Percentiles rank a stretch among this genome's conserved stretches.
These are phyloP conservation scores for Agroathelia rolfsii DNA, from an alignment of 1,284 basidiomycete genomes.

Conservation along the genomic window DNA sequence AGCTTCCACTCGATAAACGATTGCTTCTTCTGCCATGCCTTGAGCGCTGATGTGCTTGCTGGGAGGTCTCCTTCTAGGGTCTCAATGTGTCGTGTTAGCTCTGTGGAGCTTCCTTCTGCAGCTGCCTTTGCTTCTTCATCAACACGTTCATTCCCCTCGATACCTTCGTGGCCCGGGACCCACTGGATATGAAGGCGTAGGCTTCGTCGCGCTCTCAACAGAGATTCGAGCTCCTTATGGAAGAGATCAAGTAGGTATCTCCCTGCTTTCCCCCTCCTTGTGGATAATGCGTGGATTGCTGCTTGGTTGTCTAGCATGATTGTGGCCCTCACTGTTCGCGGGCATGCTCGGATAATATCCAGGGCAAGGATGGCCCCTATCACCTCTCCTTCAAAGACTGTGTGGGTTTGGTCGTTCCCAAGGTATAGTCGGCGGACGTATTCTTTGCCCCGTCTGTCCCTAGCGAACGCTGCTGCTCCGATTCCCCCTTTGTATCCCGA, in stretches of 20 bases:
- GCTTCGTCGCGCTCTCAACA: slow-evolving; percentile 1
- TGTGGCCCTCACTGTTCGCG: slow-evolving; percentile 3
- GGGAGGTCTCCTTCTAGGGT: slow-evolving; percentile 10
- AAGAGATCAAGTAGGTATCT: slow-evolving; percentile 13
- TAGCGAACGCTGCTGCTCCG: slow-evolving; percentile 19
- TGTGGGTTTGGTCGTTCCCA: slow-evolving; percentile 12
- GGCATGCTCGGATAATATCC: slow-evolving; percentile 9
- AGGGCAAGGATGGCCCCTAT: slow-evolving; percentile 15
- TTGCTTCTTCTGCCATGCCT: slow-evolving; percentile 4
- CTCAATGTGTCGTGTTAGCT: slow-evolving; percentile 9
- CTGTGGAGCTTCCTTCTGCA: slow-evolving; percentile 11
- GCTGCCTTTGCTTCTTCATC: slow-evolving; percentile 20
- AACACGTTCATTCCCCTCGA: slow-evolving; percentile 17
- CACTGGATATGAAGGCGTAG: slow-evolving; percentile 11
- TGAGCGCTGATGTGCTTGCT: slow-evolving; percentile 14
- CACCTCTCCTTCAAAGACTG: slow-evolving; percentile 17
- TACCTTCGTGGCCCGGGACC: slow-evolving; percentile 15
- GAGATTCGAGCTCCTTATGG: slow-evolving; percentile 8
- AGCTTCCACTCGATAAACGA: too few relatives aligned
- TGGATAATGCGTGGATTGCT: slow-evolving; percentile 9
- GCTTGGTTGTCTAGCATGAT: slow-evolving; percentile 17
- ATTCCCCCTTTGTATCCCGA: slow-evolving; percentile 17
- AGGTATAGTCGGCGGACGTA: slow-evolving; percentile 10
- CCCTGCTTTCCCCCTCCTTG: slow-evolving; percentile 8
- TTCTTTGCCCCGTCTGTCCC: background rate